Evolutionary conservation across 306 rosid genomes (phyloP), one percentile per base, ranked within the genome.

Genomic region (Cucurbita moschata): DNA sequence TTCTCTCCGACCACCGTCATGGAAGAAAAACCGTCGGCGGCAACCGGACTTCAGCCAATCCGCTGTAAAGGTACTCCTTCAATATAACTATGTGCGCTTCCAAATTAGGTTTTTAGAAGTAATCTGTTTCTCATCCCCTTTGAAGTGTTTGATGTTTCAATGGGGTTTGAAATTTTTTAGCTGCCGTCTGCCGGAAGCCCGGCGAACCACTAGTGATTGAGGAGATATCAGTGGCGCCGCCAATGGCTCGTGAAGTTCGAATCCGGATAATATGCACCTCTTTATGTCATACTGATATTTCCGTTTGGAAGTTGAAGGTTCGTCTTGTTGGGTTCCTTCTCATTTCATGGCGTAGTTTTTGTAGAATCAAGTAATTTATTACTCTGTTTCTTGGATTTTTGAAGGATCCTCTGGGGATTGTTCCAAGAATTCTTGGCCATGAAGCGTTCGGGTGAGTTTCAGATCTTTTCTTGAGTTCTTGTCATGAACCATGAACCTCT

Each of bases 191-290:
- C 77, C 90, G 90, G 19, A 78, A 79, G 62, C 76, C 97, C 14
- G 89, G 94, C 0, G 88, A 86, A 65, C 86, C 98, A 2, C 74
- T 90, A 12, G 82, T 55, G 55, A 79, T 87, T 1, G 98, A 93
- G 78, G 96, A 93, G 77, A 76, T 93, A n/a, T 54, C 79, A 1
- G 97, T 93, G 65, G 96, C 96, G 2, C 92, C 96, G 12, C 96
- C 96, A 5, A 79, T 88, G 96, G 73, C 89, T 39, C 84, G 18
- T 61, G 98, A 90, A 79, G 90, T 63, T 50, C 79, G 96, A 78
- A 82, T 93, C 77, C 88, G 88, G 58, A 77, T 90, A 73, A 67
- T 88, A 50, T 90, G 93, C 51, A 84, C 90, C 4, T 90, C 94
- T 72, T 87, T 93, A 2, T 93, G 97, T 77, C 81, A 86, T 47